Base-by-base conservation (phyloP, 768 basidiomycete species). In the Chiua virens region DNA sequence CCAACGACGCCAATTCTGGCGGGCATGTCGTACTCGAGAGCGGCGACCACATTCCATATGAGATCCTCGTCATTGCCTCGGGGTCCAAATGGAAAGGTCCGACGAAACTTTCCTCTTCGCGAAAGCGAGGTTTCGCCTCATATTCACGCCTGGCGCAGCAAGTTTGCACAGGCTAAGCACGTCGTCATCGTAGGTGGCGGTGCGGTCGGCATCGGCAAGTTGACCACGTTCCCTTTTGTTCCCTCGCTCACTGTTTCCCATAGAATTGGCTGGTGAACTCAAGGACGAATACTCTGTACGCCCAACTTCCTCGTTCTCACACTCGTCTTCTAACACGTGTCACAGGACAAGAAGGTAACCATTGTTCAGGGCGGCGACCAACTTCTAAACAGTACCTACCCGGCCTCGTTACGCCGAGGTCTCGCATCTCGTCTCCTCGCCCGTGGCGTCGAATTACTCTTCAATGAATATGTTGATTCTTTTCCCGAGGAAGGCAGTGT, bases 331-430 rank as follows among this genome's bases (percentile, higher is more conserved):
- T 67, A 17, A 69, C 23, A 69, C 23, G 8, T 30, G 34, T 37
- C 35, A 9, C 14, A 67, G 66, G 45, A 56, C 47, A 57, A 68
- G 47, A 83, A 78, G 53, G 74, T 88, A 15, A 85, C 84, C 17
- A 74, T 89, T 41, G 77, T 89, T 10, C 87, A 88, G 11, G 71
- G 75, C 23, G 69, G 75, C n/a, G 45, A 55, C 2, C 64, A 74
- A n/a, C 75, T 86, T 32, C 71, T 88, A 52, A 85, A 85, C 53
- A 63, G 72, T 6, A 65, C 74, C 1, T 88, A 87, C 59, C 77
- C 83, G 0, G 60, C 71, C 9, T 75, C 76, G 44, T 80, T 79
- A 65, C 78, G 87, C 44, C 73, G 72, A 23, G 72, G 66, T 21
- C 60, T 82, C 2, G 76, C 75, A 43, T 64, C 69, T 3, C 70